A percentile compares a stretch with the other conserved stretches of the same genome.
Conservation (phyloP, 2,329 filamentous ascomycete genomes). For the Ampelomyces quisqualis region DNA sequence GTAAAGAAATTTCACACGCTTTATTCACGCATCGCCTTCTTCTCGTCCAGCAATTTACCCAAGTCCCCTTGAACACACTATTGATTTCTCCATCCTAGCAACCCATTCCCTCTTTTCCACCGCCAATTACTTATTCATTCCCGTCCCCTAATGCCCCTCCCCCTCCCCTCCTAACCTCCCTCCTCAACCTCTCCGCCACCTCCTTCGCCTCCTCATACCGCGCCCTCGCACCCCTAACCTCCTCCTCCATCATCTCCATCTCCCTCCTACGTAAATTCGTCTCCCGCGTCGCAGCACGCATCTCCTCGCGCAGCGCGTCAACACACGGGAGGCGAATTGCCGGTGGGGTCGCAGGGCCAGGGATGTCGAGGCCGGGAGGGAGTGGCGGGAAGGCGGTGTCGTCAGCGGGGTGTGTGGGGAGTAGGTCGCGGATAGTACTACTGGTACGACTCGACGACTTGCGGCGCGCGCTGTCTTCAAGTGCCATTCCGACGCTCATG, state of each 20-base stretch:
- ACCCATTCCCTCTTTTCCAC: too few species aligned
- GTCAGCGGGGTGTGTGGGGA: too few species aligned
- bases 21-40: too few species aligned
- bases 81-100: too few species aligned
- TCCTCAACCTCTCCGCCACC: constrained; percentile 7
- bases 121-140: too few species aligned
- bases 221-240: constrained; percentile 3
- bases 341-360: background rate
- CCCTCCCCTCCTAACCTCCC: background rate
- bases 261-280: constrained; percentile 8
- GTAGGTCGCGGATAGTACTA: too few species aligned
- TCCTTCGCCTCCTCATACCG: constrained; percentile 6
- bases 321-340: background rate
- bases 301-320: background rate
- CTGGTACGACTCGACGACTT: too few species aligned
- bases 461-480: background rate
- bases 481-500: constrained; percentile 9
- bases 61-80: too few species aligned
- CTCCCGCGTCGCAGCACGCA: constrained; percentile 8
- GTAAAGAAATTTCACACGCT: too few species aligned
- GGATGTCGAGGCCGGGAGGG: background rate
- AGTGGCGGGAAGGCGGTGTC: background rate
- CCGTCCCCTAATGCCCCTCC: background rate
- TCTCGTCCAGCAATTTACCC: too few species aligned
- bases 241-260: constrained; percentile 2